Evolutionary conservation across 2,329 filamentous ascomycete species (phyloP).

Genomic region (Claviceps cyperi): DNA sequence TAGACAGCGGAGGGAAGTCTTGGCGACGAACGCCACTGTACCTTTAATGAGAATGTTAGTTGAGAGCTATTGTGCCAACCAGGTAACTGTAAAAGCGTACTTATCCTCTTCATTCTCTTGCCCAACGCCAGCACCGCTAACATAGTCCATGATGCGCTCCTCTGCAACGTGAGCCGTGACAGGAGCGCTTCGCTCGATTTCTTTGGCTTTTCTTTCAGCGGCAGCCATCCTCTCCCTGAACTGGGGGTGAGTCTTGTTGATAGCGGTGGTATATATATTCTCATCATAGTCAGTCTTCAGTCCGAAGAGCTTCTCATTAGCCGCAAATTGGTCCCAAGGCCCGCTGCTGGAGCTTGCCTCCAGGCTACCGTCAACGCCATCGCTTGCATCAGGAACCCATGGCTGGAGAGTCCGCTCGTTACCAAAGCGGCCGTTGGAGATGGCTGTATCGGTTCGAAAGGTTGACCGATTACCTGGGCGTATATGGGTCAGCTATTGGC

Average conservation of each 20-base stretch:
- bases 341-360: slow-evolving; percentile 39
- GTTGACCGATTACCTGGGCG: slow-evolving; percentile 45
- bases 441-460: slow-evolving; percentile 81
- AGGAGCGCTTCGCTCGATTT: slow-evolving; percentile 67
- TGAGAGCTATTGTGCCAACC: not conserved
- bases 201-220: slow-evolving; percentile 71
- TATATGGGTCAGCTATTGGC: not conserved
- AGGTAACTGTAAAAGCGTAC: slow-evolving; percentile 25
- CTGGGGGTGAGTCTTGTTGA: slow-evolving; percentile 70
- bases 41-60: slow-evolving; percentile 26
- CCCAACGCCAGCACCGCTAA: slow-evolving; percentile 47
- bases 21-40: slow-evolving; percentile 84
- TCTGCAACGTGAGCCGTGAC: slow-evolving; percentile 77
- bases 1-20: slow-evolving; percentile 52
- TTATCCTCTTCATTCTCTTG: slow-evolving; percentile 86
- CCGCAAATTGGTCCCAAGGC: slow-evolving; percentile 87
- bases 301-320: slow-evolving; percentile 78
- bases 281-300: slow-evolving; percentile 85
- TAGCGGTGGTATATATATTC: slow-evolving; percentile 82
- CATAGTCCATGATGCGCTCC: slow-evolving; percentile 62
- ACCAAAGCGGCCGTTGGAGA: slow-evolving; percentile 57
- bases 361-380: slow-evolving; percentile 54
- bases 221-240: slow-evolving; percentile 66
- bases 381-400: slow-evolving; percentile 57
- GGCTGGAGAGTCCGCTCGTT: slow-evolving; percentile 65